Percentiles rank a stretch among this genome's conserved stretches.
Conservation (phyloP, 2,329 filamentous ascomycete genomes). For the Fusarium ramigenum region DNA sequence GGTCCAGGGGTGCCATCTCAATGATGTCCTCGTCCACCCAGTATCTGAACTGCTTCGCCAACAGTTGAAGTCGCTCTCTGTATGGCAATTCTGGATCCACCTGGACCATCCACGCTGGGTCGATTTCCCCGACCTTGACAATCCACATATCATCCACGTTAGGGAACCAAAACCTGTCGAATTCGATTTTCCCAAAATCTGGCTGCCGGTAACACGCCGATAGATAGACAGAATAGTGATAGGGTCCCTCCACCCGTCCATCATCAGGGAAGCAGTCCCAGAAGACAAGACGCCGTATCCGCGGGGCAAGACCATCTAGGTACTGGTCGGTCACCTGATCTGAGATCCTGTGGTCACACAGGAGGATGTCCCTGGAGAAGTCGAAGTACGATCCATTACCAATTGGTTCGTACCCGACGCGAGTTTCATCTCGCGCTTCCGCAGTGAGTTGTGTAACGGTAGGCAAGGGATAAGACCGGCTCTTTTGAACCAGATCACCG, state of each 20-base stretch:
- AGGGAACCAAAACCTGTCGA: slow-evolving; percentile 52
- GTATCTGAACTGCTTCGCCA: slow-evolving; percentile 51
- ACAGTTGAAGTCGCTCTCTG: slow-evolving; percentile 43
- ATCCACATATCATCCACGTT: slow-evolving; percentile 52
- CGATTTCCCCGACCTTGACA: slow-evolving; percentile 52
- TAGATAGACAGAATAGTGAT: slow-evolving; percentile 49
- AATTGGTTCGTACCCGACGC: slow-evolving; percentile 48
- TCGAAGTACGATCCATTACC: slow-evolving; percentile 50
- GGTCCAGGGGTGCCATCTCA: slow-evolving; percentile 49
- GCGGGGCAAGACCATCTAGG: slow-evolving; percentile 47
- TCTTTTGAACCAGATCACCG: slow-evolving; percentile 46
- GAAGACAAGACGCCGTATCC: slow-evolving; percentile 49
- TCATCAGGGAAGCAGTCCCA: slow-evolving; percentile 55
- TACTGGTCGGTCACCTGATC: slow-evolving; percentile 46
- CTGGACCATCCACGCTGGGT: slow-evolving; percentile 49
- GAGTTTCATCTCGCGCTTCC: slow-evolving; percentile 48
- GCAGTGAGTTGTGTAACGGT: slow-evolving; percentile 50
- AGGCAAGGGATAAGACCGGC: slow-evolving; percentile 47
- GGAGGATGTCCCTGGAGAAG: slow-evolving; percentile 50
- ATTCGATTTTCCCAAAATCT: slow-evolving; percentile 47
- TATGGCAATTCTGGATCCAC: slow-evolving; percentile 45
- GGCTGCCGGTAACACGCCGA: slow-evolving; percentile 46
- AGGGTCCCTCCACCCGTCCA: slow-evolving; percentile 46
- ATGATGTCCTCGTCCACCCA: slow-evolving; percentile 52
- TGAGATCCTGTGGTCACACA: slow-evolving; percentile 51